Evolutionary conservation across 2,329 filamentous ascomycete species (phyloP), one percentile per base, ranked within the genome.

Genomic region (Huntiella savannae): DNA sequence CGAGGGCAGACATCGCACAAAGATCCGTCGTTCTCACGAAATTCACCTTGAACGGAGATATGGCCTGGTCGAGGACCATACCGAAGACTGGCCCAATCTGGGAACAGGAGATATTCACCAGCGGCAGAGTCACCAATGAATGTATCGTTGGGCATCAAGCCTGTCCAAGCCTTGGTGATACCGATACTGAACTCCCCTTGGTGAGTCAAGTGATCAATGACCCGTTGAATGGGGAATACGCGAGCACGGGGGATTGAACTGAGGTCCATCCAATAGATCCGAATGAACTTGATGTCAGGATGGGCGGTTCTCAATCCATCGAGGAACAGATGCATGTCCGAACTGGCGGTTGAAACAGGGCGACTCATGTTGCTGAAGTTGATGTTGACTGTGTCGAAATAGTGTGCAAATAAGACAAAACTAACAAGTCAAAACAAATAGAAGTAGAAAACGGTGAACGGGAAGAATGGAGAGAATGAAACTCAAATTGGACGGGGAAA

Each of bases 191-290:
- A 54, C 32, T 65, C 62, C 11, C 66, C 63, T 34, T 66, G 59
- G 13, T 62, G 59, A 19, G 59, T 55, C 0, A 76, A 56, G 4
- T 69, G 60, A 3, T 63, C 63, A 28, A 65, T 56, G 17, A 77
- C 71, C 36, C 70, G 68, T 1, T 66, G 63, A 38, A 81, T 68
- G 0, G 83, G 82, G 2, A 91, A 61, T 51, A 84, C 71, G 3
- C 82, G 72, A 52, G 75, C 69, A 12, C 81, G 71, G 0, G 76
- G 58, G 2, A 71, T 79, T 2, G 75, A 74, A n/a, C 82, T 84
- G 58, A 82, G 79, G 59, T 92, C 84, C 17, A 81, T 64, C 75
- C 80, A 92, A 58, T 81, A 79, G 10, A 88, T 63, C 51, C 82
- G 77, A 13, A 92, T 60, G 55, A 78, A 87, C 50, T 77, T 37